Evolutionary conservation across 192 early-diverging fungal species (phyloP).

Genomic region (Gorgonomyces haynaldii): DNA sequence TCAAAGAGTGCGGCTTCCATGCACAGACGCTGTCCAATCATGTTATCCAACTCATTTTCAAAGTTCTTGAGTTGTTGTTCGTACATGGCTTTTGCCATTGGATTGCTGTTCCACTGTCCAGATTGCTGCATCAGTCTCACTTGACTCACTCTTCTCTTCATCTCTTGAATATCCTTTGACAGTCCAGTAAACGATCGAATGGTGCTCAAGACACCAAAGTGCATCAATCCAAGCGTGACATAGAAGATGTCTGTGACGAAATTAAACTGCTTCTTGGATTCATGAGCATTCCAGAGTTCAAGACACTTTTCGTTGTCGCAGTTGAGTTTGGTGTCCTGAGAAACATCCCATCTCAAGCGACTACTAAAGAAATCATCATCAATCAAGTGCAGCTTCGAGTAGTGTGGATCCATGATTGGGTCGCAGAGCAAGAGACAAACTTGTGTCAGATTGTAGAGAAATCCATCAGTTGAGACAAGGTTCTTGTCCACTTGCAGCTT

Average conservation of each 20-base stretch:
- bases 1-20: slow-evolving; percentile 70
- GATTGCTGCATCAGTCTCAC: slow-evolving; percentile 45
- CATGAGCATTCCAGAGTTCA: slow-evolving; percentile 27
- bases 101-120: slow-evolving; percentile 17
- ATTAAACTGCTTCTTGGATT: slow-evolving; percentile 29
- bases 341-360: slow-evolving; percentile 41
- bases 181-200: slow-evolving; percentile 56
- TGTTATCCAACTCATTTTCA: slow-evolving; percentile 53
- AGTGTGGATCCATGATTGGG: slow-evolving; percentile 70
- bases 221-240: slow-evolving; percentile 61
- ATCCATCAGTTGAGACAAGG: slow-evolving; percentile 72
- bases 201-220: slow-evolving; percentile 67
- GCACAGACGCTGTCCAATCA: slow-evolving; percentile 54
- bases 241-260: slow-evolving; percentile 91
- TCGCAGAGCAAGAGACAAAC: slow-evolving; percentile 62
- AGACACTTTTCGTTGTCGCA: slow-evolving; percentile 59
- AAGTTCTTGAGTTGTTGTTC: slow-evolving; percentile 15
- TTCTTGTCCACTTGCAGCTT: slow-evolving; percentile 62
- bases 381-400: slow-evolving; percentile 64
- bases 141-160: slow-evolving; percentile 54
- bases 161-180: slow-evolving; percentile 55
- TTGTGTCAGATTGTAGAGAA: slow-evolving; percentile 64
- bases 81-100: neutral
- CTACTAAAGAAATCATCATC: slow-evolving; percentile 61
- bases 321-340: slow-evolving; percentile 69